These are phyloP conservation scores for Exophiala aquamarina DNA, from an alignment of 2,329 filamentous ascomycete genomes.

Conservation along the genomic window DNA sequence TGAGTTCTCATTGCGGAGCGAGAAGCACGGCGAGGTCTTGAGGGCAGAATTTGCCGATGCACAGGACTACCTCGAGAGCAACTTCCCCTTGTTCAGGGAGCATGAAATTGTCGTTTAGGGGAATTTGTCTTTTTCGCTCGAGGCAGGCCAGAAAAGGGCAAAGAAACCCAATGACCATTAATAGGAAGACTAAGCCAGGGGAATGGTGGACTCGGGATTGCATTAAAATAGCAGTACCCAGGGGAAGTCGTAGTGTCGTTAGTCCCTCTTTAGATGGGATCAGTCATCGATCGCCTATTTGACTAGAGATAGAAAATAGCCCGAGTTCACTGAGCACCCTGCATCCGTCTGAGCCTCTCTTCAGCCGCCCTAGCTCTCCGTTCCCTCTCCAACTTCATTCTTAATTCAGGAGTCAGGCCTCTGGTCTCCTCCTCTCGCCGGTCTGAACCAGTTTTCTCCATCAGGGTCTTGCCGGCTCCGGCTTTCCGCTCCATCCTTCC, in stretches of 20 bases:
- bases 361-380: conserved; percentile 87
- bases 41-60: conserved; percentile 12
- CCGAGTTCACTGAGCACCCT: conserved; percentile 32
- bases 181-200: no score
- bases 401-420: conserved; percentile 85
- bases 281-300: no score
- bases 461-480: conserved; percentile 55
- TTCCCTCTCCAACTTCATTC: conserved; percentile 80
- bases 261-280: no score
- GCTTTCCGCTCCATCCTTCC: conserved; percentile 50
- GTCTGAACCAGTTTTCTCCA: conserved; percentile 75
- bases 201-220: no score
- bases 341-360: conserved; percentile 73
- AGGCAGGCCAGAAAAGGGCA: no score
- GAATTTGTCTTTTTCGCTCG: no score
- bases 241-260: no score
- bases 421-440: conserved; percentile 78
- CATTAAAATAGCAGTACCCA: no score
- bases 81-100: conserved; percentile 25
- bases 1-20: conserved; percentile 19
- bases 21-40: conserved; percentile 10
- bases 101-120: conserved; percentile 21
- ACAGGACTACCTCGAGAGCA: conserved; percentile 10
- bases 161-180: no score
- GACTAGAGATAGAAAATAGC: no score